phyloP scores from a whole-genome alignment of 352 stramenopile species.

The Blastocystis sp. region DNA sequence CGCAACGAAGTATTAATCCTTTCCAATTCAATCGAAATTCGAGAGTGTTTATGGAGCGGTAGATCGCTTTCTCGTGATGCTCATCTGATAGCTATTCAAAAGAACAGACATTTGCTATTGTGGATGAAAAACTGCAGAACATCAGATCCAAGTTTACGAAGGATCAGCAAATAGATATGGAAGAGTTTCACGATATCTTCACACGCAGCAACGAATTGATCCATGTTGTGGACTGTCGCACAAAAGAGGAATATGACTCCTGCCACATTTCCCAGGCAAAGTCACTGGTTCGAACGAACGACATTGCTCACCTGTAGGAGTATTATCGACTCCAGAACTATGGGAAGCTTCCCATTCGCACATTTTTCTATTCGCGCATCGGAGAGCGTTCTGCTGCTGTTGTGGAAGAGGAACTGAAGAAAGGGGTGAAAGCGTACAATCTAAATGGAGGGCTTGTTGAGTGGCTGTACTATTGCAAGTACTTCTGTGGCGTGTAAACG shows the following conservation, averaged over 20 bases:
- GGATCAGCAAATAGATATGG: conserved; percentile 53
- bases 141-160: neutral
- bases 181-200: neutral
- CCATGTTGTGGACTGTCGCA: conserved; percentile 11
- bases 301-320: neutral
- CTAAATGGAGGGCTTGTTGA: conserved; percentile 42
- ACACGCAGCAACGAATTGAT: conserved; percentile 39
- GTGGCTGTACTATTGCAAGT: conserved; percentile 36
- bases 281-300: neutral
- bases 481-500: neutral
- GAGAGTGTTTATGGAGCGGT: conserved; percentile 28
- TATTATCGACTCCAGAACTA: neutral
- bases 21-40: neutral
- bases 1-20: too few species aligned
- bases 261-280: conserved; percentile 21
- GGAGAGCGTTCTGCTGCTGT: neutral
- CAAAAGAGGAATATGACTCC: conserved; percentile 18
- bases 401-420: conserved; percentile 31
- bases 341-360: conserved; percentile 2
- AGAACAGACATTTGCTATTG: conserved; percentile 5
- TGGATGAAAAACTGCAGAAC: conserved; percentile 21
- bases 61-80: neutral
- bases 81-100: conserved; percentile 11
- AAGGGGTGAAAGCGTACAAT: conserved; percentile 49
- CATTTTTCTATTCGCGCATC: conserved; percentile 53